A percentile compares a stretch with the other conserved stretches of the same genome.
Evolutionary conservation across 140 eudicot genomes (phyloP).

Genomic region (Oenanthe javanica): DNA sequence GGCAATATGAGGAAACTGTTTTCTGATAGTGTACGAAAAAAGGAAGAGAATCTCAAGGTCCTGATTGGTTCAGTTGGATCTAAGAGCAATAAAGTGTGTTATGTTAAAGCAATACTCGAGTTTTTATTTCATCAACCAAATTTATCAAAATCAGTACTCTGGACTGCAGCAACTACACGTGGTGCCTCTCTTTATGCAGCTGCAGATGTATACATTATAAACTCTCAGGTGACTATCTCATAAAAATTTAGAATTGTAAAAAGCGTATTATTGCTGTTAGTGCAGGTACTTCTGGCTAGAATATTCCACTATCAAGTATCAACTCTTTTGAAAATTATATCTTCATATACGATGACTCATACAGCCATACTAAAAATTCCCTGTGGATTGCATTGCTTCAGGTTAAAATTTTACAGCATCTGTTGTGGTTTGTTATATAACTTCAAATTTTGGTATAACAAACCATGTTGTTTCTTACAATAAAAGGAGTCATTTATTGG

Average conservation of each 20-base stretch:
- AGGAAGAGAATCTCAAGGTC: slow-evolving; percentile 46
- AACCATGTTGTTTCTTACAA: neutral
- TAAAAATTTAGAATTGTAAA: neutral
- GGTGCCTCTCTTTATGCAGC: slow-evolving; percentile 96
- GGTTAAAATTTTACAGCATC: neutral
- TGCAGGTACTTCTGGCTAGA: neutral
- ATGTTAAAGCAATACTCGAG: slow-evolving; percentile 63
- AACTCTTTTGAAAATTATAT: neutral
- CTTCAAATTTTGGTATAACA: neutral
- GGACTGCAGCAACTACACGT: slow-evolving; percentile 94
- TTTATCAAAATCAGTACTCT: slow-evolving; percentile 58
- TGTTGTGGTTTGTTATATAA: slow-evolving; percentile 1
- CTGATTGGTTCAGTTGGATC: slow-evolving; percentile 98
- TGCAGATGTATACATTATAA: slow-evolving; percentile 87
- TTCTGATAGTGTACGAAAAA: slow-evolving; percentile 16
- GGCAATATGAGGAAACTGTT: slow-evolving; percentile 11
- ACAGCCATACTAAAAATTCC: neutral
- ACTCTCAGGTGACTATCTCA: slow-evolving; percentile 62
- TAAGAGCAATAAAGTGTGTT: slow-evolving; percentile 78
- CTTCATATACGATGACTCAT: neutral
- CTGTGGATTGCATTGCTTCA: neutral
- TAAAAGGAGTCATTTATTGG: neutral
- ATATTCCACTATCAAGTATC: neutral
- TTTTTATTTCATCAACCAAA: slow-evolving; percentile 54
- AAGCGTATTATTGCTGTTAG: neutral